These are phyloP conservation scores for Boletus sp. DNA, from an alignment of 768 basidiomycete genomes.

Conservation along the genomic window DNA sequence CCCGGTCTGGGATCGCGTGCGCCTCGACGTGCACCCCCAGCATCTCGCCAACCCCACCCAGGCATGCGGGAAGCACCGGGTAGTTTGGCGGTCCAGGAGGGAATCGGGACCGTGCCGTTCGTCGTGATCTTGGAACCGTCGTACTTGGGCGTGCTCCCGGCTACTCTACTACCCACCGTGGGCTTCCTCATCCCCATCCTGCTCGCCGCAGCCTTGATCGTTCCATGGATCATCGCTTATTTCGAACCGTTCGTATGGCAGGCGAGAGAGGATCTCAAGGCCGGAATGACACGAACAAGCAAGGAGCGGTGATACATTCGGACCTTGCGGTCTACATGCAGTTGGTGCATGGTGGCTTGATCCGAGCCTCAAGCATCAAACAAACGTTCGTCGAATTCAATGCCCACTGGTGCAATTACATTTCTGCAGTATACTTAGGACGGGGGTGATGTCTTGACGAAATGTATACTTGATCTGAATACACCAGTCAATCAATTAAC, in stretches of 20 bases:
- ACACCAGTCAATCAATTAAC: neutral
- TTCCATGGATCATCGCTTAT: constrained; percentile 17
- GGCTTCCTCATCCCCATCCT: constrained; percentile 30
- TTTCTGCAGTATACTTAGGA: neutral
- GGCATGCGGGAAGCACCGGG: neutral
- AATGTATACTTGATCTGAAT: constrained; percentile 1
- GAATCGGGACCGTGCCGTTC: constrained; percentile 40
- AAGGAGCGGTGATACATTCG: constrained; percentile 22
- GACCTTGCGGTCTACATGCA: constrained; percentile 23
- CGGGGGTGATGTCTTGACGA: neutral
- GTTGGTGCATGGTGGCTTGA: constrained; percentile 23
- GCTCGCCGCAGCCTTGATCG: constrained; percentile 20
- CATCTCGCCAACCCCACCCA: neutral
- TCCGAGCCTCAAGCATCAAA: neutral
- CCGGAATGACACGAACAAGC: neutral
- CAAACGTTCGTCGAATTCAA: constrained; percentile 6
- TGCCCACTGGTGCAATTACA: neutral
- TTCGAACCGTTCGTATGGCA: constrained; percentile 23
- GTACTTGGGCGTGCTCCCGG: constrained; percentile 57
- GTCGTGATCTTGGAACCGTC: constrained; percentile 58
- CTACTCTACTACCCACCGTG: constrained; percentile 42
- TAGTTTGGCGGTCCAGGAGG: neutral
- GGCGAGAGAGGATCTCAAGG: constrained; percentile 24
- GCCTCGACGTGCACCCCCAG: neutral
- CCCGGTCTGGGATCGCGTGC: constrained; percentile 27